Evolutionary conservation across 2,329 filamentous ascomycete species (phyloP).

Genomic region (Pestalotiopsis sp.): DNA sequence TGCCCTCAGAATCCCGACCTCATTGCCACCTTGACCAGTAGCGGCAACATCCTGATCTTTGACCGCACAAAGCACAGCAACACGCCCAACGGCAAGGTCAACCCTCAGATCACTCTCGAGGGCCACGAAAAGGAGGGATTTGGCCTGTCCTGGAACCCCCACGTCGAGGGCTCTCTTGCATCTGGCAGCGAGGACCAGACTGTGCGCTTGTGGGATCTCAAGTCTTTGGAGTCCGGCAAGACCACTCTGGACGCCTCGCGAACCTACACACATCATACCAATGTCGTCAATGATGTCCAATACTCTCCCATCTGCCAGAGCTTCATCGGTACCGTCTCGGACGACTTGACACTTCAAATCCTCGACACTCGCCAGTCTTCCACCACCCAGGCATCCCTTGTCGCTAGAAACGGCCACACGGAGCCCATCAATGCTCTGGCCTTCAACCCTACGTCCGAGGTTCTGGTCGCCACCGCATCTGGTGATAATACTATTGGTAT

Average conservation of each 20-base stretch:
- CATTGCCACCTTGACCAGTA: constrained; percentile 88
- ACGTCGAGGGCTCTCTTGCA: constrained; percentile 77
- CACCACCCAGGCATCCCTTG: constrained; percentile 68
- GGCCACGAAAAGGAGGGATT: constrained; percentile 92
- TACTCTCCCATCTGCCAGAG: constrained; percentile 85
- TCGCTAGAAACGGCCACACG: constrained; percentile 74
- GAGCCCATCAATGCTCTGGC: constrained; percentile 96
- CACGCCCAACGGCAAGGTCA: constrained; percentile 72
- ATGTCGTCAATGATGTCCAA: constrained; percentile 96
- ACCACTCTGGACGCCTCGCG: constrained; percentile 71
- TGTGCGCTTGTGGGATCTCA: constrained; percentile 90
- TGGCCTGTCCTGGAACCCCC: constrained; percentile 89
- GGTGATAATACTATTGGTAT: constrained; percentile 94
- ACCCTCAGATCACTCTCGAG: constrained; percentile 80
- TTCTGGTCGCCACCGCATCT: constrained; percentile 87
- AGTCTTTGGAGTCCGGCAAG: constrained; percentile 70
- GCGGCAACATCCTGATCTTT: constrained; percentile 88
- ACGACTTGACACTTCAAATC: constrained; percentile 91
- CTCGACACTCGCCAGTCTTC: constrained; percentile 78
- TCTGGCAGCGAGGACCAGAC: constrained; percentile 93
- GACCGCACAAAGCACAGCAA: constrained; percentile 93
- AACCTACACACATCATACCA: constrained; percentile 83
- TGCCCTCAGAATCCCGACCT: constrained; percentile 97
- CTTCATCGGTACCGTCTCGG: constrained; percentile 90
- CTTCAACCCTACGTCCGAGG: constrained; percentile 92